Base-by-base conservation (phyloP, 2,329 filamentous ascomycete species). In the Penicillium sp. region DNA sequence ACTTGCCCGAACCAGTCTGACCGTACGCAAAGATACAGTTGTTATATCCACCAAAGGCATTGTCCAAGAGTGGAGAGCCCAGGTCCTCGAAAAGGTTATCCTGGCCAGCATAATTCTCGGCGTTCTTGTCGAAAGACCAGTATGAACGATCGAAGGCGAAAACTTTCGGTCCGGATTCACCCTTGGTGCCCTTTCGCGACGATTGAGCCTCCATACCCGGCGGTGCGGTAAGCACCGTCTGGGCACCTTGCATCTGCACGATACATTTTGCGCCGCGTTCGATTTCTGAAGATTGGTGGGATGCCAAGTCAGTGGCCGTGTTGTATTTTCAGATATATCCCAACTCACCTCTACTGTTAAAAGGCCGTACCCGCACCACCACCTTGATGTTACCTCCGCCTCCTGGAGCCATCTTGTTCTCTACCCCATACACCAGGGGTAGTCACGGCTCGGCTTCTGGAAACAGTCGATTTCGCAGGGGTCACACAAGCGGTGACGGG, bases 11-110 rank as follows among this genome's bases (percentile, higher is more conserved):
- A 58, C 93, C 93, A 1, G 93, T 98, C 74, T 98, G 93, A 14
- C 93, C 93, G 66, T 98, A 98, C 11, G 93, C 93, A 67, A 98
- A 98, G 64, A 98, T 98, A 77, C 93, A 98, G 70, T 97, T 98
- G 77, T 98, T 97, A 75, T 97, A 98, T 36, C 93, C 93, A 63
- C 91, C 83, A 66, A 98, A 98, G 14, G 93, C 93, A 80, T 98
- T 98, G 74, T 98, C 91, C 57, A 98, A 79, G 48, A 98, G 78
- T 43, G 93, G 93, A 58, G 83, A 81, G 52, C 93, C 93, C 53
- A 98, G 74, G 66, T 97, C 93, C 44, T 83, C 78, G 68, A 95
- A 94, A 14, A 98, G 77, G 63, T 93, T 81, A 50, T 91, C 86
- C 68, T 98, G 93, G 14, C 87, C 89, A 36, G 93, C 91, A 68